These are phyloP conservation scores for Phialophora macrospora DNA, from an alignment of 2,329 filamentous ascomycete species.

Conservation along the genomic window DNA sequence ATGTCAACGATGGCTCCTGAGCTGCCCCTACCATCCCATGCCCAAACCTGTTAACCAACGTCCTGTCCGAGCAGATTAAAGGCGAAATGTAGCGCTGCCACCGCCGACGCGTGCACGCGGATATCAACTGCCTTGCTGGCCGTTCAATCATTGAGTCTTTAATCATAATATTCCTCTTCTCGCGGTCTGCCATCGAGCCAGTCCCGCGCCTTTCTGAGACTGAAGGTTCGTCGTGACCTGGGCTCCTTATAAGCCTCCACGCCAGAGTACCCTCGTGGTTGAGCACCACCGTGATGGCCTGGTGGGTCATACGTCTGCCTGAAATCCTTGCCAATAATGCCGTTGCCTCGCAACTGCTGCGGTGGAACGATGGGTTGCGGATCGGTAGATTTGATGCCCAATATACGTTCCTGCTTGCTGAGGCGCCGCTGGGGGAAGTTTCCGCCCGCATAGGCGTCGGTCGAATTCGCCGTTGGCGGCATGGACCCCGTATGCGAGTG, in stretches of 20 bases:
- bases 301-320: slow-evolving; percentile 9
- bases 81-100: neutral
- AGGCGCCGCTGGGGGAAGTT: slow-evolving; percentile 28
- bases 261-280: slow-evolving; percentile 40
- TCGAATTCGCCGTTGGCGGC: slow-evolving; percentile 8
- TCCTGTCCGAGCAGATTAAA: neutral
- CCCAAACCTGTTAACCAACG: neutral
- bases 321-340: slow-evolving; percentile 33
- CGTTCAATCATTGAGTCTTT: neutral
- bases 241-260: slow-evolving; percentile 44
- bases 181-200: slow-evolving; percentile 34
- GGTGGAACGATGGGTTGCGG: slow-evolving; percentile 24
- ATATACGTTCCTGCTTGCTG: slow-evolving; percentile 36
- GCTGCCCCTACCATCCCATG: neutral
- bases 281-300: neutral
- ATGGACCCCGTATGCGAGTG: neutral
- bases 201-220: slow-evolving; percentile 31
- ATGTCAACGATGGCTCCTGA: neutral
- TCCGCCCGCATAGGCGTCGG: slow-evolving; percentile 1
- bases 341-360: slow-evolving; percentile 31
- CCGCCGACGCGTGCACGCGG: neutral
- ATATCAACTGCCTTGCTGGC: neutral
- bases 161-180: slow-evolving; percentile 18
- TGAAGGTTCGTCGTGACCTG: slow-evolving; percentile 38
- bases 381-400: slow-evolving; percentile 29